Conservation (phyloP, 192 early-diverging fungal species). For the Coemansia sp. region DNA sequence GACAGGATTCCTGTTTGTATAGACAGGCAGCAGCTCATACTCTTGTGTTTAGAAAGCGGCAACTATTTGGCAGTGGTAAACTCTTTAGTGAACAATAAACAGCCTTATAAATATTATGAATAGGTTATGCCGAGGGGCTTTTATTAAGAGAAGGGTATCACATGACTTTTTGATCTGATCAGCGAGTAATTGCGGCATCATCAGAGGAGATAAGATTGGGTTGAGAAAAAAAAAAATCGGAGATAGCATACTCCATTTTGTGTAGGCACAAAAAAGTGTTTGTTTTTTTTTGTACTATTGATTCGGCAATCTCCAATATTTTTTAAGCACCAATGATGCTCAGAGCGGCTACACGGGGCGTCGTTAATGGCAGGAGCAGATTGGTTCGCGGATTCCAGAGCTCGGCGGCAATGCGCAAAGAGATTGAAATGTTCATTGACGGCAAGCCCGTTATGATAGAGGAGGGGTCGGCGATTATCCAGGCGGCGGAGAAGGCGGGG, state of each 20-base stretch:
- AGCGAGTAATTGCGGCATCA: background rate
- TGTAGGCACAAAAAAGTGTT: no score
- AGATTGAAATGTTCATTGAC: constrained; percentile 89
- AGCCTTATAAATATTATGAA: no score
- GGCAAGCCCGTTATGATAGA: constrained; percentile 88
- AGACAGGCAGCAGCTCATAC: no score
- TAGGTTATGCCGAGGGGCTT: no score
- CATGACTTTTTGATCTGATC: background rate
- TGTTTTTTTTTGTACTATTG: background rate
- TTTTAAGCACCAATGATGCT: constrained; percentile 6
- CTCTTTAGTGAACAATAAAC: no score
- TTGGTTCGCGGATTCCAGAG: constrained; percentile 14
- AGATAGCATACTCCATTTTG: no score
- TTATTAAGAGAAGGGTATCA: background rate
- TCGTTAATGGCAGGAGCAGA: background rate
- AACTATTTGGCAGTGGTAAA: no score
- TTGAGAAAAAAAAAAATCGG: background rate
- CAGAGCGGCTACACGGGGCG: background rate
- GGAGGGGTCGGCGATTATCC: constrained; percentile 91
- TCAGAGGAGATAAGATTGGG: background rate
- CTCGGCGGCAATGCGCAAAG: constrained; percentile 32
- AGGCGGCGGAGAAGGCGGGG: constrained; percentile 95
- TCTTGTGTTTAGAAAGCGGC: no score
- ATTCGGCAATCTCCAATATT: background rate
- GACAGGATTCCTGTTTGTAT: no score